phyloP scores from a whole-genome alignment of 176 grass and related monocot species.

The Miscanthus lutarioriparius region DNA sequence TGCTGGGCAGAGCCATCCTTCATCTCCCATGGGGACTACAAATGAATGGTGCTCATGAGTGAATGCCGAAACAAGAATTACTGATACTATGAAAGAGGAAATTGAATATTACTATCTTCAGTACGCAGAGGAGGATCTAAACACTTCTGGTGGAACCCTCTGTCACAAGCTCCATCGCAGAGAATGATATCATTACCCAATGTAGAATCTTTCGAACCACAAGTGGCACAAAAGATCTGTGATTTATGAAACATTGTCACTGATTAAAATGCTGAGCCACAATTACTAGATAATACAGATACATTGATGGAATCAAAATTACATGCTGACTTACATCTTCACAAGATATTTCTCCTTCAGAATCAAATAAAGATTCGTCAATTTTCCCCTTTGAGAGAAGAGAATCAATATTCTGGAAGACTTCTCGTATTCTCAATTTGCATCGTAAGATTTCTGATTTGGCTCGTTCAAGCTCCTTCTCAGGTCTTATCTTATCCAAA shows the following conservation, averaged over 20 bases:
- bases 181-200: conserved; percentile 88
- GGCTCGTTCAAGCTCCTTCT: conserved; percentile 95
- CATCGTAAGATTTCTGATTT: conserved; percentile 74
- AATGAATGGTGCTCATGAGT: conserved; percentile 45
- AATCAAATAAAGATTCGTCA: conserved; percentile 73
- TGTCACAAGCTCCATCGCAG: conserved; percentile 80
- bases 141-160: conserved; percentile 97
- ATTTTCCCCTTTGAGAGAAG: conserved; percentile 66
- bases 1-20: conserved; percentile 91
- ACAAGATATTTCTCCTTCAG: conserved; percentile 73
- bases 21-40: conserved; percentile 79
- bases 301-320: conserved; percentile 10
- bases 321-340: conserved; percentile 62
- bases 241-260: conserved; percentile 14
- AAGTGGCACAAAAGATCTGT: conserved; percentile 94
- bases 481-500: conserved; percentile 92
- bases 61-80: conserved; percentile 12
- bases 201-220: conserved; percentile 49
- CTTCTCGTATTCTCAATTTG: conserved; percentile 79
- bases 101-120: conserved; percentile 71
- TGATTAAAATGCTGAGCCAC: background rate
- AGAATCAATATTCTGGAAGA: conserved; percentile 61
- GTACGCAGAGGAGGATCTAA: conserved; percentile 77
- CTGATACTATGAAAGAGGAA: conserved; percentile 26
- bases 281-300: background rate